Base-by-base conservation (phyloP, 352 stramenopile genomes). In the Labyrinthula sp. region DNA sequence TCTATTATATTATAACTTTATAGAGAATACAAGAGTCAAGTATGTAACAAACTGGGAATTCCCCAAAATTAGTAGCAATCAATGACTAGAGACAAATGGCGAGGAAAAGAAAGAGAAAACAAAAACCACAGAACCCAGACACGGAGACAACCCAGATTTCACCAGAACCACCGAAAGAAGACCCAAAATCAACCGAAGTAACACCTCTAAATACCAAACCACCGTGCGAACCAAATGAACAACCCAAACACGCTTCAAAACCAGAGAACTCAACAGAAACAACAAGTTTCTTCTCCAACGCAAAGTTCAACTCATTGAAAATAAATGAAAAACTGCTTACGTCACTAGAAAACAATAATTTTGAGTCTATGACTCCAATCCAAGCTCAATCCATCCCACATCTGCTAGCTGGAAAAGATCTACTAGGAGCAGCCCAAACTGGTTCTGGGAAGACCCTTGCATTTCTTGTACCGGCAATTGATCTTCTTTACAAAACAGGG, bases 261-360 rank as follows among this genome's bases (percentile, higher is more conserved):
- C 31, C 24, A 37, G 36, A 10, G 56, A 34, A 17, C n/a, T n/a
- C n/a, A n/a, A n/a, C n/a, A n/a, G n/a, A n/a, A 62, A 64, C 15
- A 65, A 64, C 10, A 56, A n/a, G 56, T 22, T 91, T 89, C 65
- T 87, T 84, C 54, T 82, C 73, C 22, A 66, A 57, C 24, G 69
- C 82, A 38, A 67, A 69, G 2, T 95, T 95, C 58, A 59, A 66
- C 15, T 81, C 76, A 12, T 58, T 94, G 39, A 79, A 81, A 17
- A 69, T 94, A 27, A 91, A 77, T 1, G 76, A 90, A 21, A 71
- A 67, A 17, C 93, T 81, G 7, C 68, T 79, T 56, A 68, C 72
- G 36, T 76, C 75, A 3, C 63, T 94, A n/a, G 60, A 61, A 2
- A 70, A 82, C 25, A 75, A 93, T 66, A 70, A 71, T 5, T 93